Evolutionary conservation across 495 filamentous ascomycete genomes (phyloP).

Genomic region (Xylaria venustula): DNA sequence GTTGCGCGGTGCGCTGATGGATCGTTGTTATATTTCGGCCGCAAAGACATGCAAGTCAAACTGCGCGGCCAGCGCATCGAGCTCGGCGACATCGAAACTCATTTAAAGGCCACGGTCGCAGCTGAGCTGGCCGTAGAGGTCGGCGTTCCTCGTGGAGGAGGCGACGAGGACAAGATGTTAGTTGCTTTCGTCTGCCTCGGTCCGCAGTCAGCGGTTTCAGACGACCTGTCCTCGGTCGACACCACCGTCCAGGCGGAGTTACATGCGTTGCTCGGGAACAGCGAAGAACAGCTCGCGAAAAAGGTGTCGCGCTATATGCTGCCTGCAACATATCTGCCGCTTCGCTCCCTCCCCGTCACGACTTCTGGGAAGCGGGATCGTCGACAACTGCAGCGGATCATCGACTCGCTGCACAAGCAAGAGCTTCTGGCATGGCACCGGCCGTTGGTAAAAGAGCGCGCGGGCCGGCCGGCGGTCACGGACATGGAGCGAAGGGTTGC

Average conservation of each 20-base stretch:
- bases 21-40: slow-evolving; percentile 21
- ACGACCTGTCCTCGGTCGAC: background rate
- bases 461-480: background rate
- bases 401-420: background rate
- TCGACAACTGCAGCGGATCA: background rate
- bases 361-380: slow-evolving; percentile 6
- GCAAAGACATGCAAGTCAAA: slow-evolving; percentile 16
- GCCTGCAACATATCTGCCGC: slow-evolving; percentile 9
- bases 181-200: slow-evolving; percentile 4
- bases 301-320: slow-evolving; percentile 6
- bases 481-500: slow-evolving; percentile 18
- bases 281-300: background rate
- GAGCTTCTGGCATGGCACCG: background rate
- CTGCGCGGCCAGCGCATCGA: slow-evolving; percentile 4
- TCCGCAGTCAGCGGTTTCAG: background rate
- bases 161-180: background rate
- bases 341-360: slow-evolving; percentile 4
- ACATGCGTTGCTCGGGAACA: background rate
- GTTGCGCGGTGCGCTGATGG: slow-evolving; percentile 18
- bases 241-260: background rate
- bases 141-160: background rate
- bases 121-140: background rate
- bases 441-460: background rate
- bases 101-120: background rate
- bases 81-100: slow-evolving; percentile 1